Evolutionary conservation across 2,329 filamentous ascomycete species (phyloP), one percentile per base, ranked within the genome.

Genomic region (Talaromyces sp.): DNA sequence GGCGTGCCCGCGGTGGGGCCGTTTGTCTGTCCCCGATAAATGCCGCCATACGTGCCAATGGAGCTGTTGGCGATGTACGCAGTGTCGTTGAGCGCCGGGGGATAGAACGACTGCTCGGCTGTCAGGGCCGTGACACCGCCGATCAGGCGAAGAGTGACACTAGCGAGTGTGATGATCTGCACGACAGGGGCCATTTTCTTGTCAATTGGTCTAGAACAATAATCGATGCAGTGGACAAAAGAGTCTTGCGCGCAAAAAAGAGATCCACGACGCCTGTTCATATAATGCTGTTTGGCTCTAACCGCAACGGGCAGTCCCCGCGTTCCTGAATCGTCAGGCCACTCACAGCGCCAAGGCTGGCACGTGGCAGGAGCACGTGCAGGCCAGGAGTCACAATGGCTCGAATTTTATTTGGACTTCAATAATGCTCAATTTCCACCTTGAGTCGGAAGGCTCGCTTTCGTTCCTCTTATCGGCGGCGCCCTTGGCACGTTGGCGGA

Each of bases 41-140:
- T 69, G 14, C 74, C 74, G 2, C 74, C 74, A 63, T 76, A 74
- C 0, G 72, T 73, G 14, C 72, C 74, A 13, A 73, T 63, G 1
- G 70, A 71, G n/a, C 64, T 56, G 53, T 76, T 70, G 41, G 69
- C 67, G 49, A 77, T 76, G 60, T 71, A 76, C 8, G 70, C 67
- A 14, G 71, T 74, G 50, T 75, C 63, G 62, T 75, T 75, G n/a
- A 77, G 66, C 17, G 35, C 54, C 26, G 72, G 68, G 1, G 74
- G 74, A 27, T 77, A 77, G 60, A 77, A 75, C 26, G 68, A 64
- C 31, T 69, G 57, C 55, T 59, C 38, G 19, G 56, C 11, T 9
- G 53, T 59, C 17, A 64, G 35, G 5, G 62, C 58, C 17, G 62
- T 51, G 50, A 66, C 60, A 21, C 27, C 43, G 32, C 53, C 29